These are phyloP conservation scores for Hippophae tibetana DNA, from an alignment of 306 rosid genomes.

Conservation along the genomic window DNA sequence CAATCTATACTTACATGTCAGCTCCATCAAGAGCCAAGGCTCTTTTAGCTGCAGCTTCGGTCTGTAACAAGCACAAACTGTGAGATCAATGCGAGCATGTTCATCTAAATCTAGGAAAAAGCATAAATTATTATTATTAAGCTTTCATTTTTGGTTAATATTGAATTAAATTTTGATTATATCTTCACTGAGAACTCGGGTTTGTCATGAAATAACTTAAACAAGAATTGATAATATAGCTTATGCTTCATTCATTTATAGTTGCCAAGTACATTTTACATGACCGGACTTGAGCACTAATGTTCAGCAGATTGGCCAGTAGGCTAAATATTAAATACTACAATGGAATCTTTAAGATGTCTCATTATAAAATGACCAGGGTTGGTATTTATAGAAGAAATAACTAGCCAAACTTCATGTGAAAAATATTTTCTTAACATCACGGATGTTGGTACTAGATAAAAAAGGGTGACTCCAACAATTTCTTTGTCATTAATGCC, in stretches of 20 bases:
- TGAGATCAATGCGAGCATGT: conserved; percentile 12
- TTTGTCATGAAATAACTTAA: not conserved
- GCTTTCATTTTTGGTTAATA: not conserved
- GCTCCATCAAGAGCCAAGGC: conserved; percentile 87
- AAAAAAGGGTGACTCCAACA: too few relatives aligned
- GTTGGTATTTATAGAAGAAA: too few relatives aligned
- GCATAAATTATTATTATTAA: not conserved
- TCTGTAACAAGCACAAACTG: conserved; percentile 38
- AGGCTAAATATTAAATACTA: not conserved
- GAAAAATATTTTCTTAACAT: too few relatives aligned
- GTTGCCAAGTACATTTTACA: not conserved
- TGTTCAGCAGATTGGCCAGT: not conserved
- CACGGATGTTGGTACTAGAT: too few relatives aligned
- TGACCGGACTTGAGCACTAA: not conserved
- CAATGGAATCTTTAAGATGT: not conserved
- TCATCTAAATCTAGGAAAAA: not conserved
- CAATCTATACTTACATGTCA: conserved; percentile 65
- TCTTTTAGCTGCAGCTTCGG: conserved; percentile 86
- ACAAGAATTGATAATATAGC: not conserved
- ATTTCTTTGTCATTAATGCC: too few relatives aligned
- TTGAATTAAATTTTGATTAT: not conserved
- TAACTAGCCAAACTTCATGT: too few relatives aligned
- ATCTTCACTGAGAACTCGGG: not conserved
- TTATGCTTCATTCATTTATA: not conserved
- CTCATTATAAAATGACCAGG: too few relatives aligned